These are phyloP conservation scores for Leishmania guyanensis DNA, from an alignment of 208 protist genomes.

Conservation along the genomic window DNA sequence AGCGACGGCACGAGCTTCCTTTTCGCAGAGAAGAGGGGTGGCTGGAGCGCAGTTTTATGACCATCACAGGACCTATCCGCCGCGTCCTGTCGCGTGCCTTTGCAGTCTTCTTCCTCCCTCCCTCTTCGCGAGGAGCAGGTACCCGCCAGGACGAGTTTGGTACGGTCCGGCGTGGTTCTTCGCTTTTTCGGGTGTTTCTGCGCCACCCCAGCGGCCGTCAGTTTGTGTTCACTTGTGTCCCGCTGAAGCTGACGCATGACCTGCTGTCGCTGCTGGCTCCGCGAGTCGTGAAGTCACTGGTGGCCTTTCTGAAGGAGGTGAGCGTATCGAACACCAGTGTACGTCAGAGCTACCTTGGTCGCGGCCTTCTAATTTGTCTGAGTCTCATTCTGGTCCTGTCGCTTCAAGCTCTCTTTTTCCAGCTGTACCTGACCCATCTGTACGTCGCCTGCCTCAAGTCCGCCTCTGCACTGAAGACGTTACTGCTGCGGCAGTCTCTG, in stretches of 20 bases:
- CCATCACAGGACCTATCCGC: constrained; percentile 44
- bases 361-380: constrained; percentile 49
- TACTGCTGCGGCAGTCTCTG: constrained; percentile 63
- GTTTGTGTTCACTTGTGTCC: constrained; percentile 66
- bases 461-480: constrained; percentile 52
- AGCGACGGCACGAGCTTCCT: constrained; percentile 31
- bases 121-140: constrained; percentile 1
- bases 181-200: constrained; percentile 68
- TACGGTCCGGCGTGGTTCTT: constrained; percentile 1
- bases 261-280: constrained; percentile 49
- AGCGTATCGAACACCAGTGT: constrained; percentile 23
- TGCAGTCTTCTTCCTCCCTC: constrained; percentile 45
- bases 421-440: constrained; percentile 71
- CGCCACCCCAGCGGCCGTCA: constrained; percentile 60
- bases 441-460: constrained; percentile 61
- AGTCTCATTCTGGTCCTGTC: constrained; percentile 49
- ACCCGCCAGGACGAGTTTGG: not conserved
- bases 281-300: constrained; percentile 48
- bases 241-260: constrained; percentile 66
- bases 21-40: constrained; percentile 17
- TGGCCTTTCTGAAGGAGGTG: constrained; percentile 57
- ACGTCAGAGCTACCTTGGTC: constrained; percentile 32
- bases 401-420: constrained; percentile 62
- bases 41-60: constrained; percentile 28
- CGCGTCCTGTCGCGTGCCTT: constrained; percentile 38